Percentiles rank a stretch among this genome's conserved stretches.
Conservation (phyloP, 768 basidiomycete species). For the Sarcodon sp. region DNA sequence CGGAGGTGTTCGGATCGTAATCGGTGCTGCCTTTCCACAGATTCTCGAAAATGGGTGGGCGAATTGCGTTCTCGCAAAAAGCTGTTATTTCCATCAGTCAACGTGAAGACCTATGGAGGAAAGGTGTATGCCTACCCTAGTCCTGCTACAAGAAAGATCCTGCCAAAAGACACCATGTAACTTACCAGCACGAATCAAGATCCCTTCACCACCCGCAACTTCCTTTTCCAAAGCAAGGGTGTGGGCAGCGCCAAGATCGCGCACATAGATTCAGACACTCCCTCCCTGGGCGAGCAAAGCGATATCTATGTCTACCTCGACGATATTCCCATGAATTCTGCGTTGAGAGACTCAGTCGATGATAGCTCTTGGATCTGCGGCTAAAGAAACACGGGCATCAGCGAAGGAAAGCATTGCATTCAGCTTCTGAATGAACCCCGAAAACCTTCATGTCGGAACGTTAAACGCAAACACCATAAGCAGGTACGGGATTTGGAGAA, state of each 20-base stretch:
- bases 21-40: constrained; percentile 6
- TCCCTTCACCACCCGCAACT: constrained; percentile 41
- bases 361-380: not conserved
- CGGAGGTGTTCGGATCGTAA: constrained; percentile 10
- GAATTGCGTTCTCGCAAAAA: constrained; percentile 2
- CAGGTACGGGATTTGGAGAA: not conserved
- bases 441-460: not conserved
- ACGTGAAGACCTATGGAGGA: not conserved
- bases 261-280: constrained; percentile 26
- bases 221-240: constrained; percentile 34
- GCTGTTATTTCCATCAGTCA: constrained; percentile 2
- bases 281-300: not conserved
- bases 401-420: not conserved
- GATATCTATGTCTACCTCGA: not conserved
- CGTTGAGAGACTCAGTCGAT: not conserved
- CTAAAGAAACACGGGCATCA: constrained; percentile 4
- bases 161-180: not conserved
- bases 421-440: not conserved
- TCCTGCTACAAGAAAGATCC: not conserved
- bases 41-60: not conserved
- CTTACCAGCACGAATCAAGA: constrained; percentile 27
- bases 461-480: not conserved
- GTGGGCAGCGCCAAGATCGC: constrained; percentile 44
- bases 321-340: not conserved
- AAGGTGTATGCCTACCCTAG: not conserved